Evolutionary conservation across 164 flowering plant genomes (phyloP).

Genomic region (Akebia trifoliata): DNA sequence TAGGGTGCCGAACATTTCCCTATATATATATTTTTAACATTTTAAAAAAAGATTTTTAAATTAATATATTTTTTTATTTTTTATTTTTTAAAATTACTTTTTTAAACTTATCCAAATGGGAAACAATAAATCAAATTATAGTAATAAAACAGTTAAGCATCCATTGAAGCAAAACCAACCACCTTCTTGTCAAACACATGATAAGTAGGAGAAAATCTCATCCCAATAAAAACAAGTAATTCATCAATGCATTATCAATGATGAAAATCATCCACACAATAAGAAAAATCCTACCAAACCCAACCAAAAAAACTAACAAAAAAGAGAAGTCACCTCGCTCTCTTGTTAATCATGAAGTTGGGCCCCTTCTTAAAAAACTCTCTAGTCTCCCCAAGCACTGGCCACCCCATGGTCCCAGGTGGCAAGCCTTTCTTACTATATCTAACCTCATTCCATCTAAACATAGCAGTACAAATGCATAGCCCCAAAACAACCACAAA

Average conservation of each 20-base stretch:
- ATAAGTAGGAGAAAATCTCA: neutral
- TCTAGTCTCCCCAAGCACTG: slow-evolving; percentile 86
- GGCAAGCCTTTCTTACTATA: slow-evolving; percentile 82
- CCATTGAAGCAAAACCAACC: no score
- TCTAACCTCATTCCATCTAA: slow-evolving; percentile 79
- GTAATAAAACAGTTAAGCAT: no score
- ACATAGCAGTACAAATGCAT: slow-evolving; percentile 44
- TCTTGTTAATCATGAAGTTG: slow-evolving; percentile 75
- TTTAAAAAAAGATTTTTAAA: no score
- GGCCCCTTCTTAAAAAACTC: slow-evolving; percentile 92
- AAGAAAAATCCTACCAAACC: neutral
- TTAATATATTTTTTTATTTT: no score
- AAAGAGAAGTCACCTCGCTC: slow-evolving; percentile 56
- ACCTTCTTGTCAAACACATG: neutral
- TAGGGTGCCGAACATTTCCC: no score
- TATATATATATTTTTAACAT: no score
- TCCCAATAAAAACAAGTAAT: neutral
- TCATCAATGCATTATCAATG: neutral
- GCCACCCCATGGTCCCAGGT: slow-evolving; percentile 99
- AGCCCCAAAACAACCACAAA: slow-evolving; percentile 34
- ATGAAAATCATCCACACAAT: neutral
- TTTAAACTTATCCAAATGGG: no score
- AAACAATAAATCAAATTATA: no score
- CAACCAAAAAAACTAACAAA: neutral
- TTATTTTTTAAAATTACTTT: no score